A percentile compares a stretch with the other conserved stretches of the same genome.
Conservation (phyloP, 2,329 filamentous ascomycete genomes). For the Aspergillus niger region DNA sequence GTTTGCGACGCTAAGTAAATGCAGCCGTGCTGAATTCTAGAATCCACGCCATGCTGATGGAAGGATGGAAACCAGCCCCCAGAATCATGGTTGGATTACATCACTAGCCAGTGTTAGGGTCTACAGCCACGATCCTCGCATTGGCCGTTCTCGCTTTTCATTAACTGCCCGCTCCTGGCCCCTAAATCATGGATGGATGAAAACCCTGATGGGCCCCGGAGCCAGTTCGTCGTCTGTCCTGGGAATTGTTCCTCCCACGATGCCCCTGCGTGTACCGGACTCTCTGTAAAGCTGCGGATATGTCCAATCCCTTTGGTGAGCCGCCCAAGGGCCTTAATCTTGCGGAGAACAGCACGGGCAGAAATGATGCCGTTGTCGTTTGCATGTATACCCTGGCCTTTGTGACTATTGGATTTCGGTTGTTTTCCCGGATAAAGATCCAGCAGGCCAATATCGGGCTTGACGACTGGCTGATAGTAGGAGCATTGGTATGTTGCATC, state of each 20-base stretch:
- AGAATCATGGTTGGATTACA: constrained; percentile 5
- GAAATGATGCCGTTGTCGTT: constrained; percentile 1
- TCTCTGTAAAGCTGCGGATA: not conserved
- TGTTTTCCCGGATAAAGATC: not conserved
- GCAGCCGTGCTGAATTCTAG: constrained; percentile 2
- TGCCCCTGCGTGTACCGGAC: not conserved
- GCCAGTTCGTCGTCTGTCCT: not conserved
- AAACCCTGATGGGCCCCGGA: constrained; percentile 3
- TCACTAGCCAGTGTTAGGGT: constrained; percentile 5
- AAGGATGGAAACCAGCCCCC: not conserved
- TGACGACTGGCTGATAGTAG: constrained; percentile 4
- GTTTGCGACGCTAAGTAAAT: not conserved
- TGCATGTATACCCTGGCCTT: constrained; percentile 1
- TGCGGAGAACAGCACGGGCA: not conserved
- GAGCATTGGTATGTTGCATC: not conserved
- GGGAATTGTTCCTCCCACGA: not conserved
- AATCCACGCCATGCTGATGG: not conserved
- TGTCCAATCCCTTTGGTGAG: constrained; percentile 1
- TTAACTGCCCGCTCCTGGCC: constrained; percentile 5
- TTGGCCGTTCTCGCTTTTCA: not conserved
- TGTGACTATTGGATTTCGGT: not conserved
- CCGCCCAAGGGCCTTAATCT: not conserved
- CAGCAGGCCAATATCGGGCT: constrained; percentile 1
- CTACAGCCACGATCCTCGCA: not conserved
- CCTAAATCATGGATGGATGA: constrained; percentile 1